These are phyloP conservation scores for Debaryomycetaceae sp. DNA, from an alignment of 1,139 yeast genomes.

Conservation along the genomic window DNA sequence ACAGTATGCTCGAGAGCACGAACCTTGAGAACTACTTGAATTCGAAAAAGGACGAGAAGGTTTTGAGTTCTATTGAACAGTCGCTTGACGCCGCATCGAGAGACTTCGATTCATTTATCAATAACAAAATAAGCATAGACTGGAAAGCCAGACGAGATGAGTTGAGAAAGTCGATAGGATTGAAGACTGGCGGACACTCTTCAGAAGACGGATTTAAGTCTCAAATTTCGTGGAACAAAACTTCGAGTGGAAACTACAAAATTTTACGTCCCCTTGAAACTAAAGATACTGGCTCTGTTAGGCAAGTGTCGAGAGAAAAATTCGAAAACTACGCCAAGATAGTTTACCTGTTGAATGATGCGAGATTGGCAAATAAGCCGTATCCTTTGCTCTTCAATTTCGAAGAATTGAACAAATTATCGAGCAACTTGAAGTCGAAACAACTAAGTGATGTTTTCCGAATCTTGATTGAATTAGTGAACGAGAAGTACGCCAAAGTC, in stretches of 20 bases:
- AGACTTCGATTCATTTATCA: slow-evolving; percentile 79
- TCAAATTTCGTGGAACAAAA: slow-evolving; percentile 37
- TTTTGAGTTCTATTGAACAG: slow-evolving; percentile 80
- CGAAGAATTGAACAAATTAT: slow-evolving; percentile 50
- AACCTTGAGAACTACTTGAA: slow-evolving; percentile 56
- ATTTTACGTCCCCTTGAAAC: slow-evolving; percentile 32
- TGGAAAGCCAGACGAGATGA: slow-evolving; percentile 80
- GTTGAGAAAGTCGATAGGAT: slow-evolving; percentile 66
- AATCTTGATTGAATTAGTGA: slow-evolving; percentile 45
- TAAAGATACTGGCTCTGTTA: slow-evolving; percentile 18
- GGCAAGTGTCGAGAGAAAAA: slow-evolving; percentile 48
- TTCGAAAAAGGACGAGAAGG: slow-evolving; percentile 77
- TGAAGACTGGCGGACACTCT: slow-evolving; percentile 13
- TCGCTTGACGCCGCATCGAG: slow-evolving; percentile 69
- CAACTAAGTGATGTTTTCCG: slow-evolving; percentile 67
- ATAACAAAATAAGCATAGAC: slow-evolving; percentile 70
- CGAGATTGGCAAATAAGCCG: slow-evolving; percentile 51
- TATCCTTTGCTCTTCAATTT: slow-evolving; percentile 54
- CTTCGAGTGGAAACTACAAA: slow-evolving; percentile 33
- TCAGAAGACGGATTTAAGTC: slow-evolving; percentile 17
- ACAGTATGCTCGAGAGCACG: slow-evolving; percentile 6
- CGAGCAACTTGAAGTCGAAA: slow-evolving; percentile 54
- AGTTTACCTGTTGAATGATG: slow-evolving; percentile 65
- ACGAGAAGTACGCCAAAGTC: slow-evolving; percentile 32
- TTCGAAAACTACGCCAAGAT: slow-evolving; percentile 75